Evolutionary conservation across 305 asterid species (phyloP), one percentile per base, ranked within the genome.

Genomic region (Fraxinus velutina): DNA sequence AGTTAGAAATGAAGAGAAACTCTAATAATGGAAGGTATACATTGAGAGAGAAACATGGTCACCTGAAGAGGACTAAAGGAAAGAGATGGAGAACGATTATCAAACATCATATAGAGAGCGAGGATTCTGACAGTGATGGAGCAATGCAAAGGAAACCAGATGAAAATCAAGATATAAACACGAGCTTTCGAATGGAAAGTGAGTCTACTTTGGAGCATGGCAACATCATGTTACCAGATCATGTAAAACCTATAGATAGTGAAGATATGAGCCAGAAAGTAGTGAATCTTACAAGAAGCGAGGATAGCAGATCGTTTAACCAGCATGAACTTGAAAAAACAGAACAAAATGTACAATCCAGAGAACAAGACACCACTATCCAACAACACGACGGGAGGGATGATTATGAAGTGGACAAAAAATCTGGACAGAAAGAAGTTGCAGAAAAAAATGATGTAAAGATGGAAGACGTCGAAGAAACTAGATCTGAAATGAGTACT

Each of bases 1-100:
- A 78, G 81, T 22, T 83, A 84, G 92, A 88, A 78, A 33, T 36
- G 80, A 81, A 77, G 17, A 81, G 78, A 17, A 83, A 79, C 36
- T 5, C 44, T 52, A 84, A 64, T 17, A 57, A 39, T 70, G 68
- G 83, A 76, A 62, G 60, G 3, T 17, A 52, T 32, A 73, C 82
- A 73, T 64, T 73, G 64, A 81, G 73, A 32, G 83, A 83, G 47
- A 81, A 82, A 21, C 78, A 5, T 12, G 74, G 84, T 42, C 62
- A 85, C 76, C 75, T 81, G 77, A 88, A 83, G 80, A 88, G 78
- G 83, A 29, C 84, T 29, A 84, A 75, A 76, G 88, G 87, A 78
- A 92, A 84, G 84, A 84, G 86, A 82, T 77, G 68, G 89, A 84
- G 85, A 42, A 78, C 71, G n/a, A 77, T 78, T 42, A 70, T 78